phyloP scores from a whole-genome alignment of 441 rosid species.

The Mallotus repandus region DNA sequence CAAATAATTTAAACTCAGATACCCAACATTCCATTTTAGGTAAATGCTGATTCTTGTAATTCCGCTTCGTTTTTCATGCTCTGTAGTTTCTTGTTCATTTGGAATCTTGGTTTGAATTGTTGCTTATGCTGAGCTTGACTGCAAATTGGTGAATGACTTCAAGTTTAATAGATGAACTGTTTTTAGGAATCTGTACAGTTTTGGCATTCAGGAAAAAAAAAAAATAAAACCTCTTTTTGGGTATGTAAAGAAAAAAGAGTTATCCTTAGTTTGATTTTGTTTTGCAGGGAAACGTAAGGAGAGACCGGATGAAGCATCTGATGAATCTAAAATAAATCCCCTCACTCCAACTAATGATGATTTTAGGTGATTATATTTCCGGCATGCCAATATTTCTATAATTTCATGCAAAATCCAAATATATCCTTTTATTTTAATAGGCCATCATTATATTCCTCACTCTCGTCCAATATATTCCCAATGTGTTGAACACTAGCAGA shows the following conservation, averaged over 20 bases:
- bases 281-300: conserved; percentile 79
- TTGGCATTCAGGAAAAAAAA: too few species aligned
- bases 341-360: conserved; percentile 63
- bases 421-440: neutral
- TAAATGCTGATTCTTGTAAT: conserved; percentile 11
- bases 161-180: neutral
- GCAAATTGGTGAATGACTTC: neutral
- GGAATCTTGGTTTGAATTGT: neutral
- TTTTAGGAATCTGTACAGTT: neutral
- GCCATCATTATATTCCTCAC: neutral
- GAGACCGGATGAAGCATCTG: conserved; percentile 46
- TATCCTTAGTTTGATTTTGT: neutral
- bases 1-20: conserved; percentile 28
- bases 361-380: conserved; percentile 49
- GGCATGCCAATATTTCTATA: neutral
- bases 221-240: neutral
- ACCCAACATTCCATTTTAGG: conserved; percentile 51
- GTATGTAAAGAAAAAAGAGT: neutral
- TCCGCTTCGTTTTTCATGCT: too few species aligned
- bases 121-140: neutral
- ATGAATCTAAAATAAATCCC: conserved; percentile 49
- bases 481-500: neutral
- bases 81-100: neutral
- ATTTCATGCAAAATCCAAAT: neutral
- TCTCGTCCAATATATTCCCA: neutral